Base-by-base conservation (phyloP, 495 filamentous ascomycete genomes). In the Talaromyces proteolyticus region DNA sequence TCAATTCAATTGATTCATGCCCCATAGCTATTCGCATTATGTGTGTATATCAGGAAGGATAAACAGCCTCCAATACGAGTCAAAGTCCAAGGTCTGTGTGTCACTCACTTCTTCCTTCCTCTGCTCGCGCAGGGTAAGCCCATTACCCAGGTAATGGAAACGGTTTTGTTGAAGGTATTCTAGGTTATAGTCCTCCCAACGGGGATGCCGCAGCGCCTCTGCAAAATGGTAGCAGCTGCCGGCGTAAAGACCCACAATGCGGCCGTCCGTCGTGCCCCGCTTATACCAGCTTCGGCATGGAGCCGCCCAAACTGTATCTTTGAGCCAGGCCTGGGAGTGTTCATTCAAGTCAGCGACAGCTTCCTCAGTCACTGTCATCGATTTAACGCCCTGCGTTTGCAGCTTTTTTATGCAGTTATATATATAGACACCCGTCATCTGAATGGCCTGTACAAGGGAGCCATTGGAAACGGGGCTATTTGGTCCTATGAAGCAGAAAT, bases 361-460 rank as follows among this genome's bases (percentile, higher is more conserved):
- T 1, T 53, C 64, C 21, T 58, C 58, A 1, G 63, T 69, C 0
- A 71, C 70, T 6, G 51, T 53, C 1, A 78, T 37, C 3, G 68
- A 55, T 22, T 64, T 65, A 56, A 78, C 70, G 22, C 58, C 52
- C 54, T 78, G 64, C 0, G 57, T 64, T 44, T 75, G 72, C 51
- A 66, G 70, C 55, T 78, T 78, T 8, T 58, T 45, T 49, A 78
- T 68, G 8, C 64, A 45, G 0, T 60, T 47, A 1, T 66, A 55
- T 20, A 80, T 68, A 63, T 77, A 78, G 49, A 64, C 58, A 3
- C 71, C 65, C 44, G 72, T 66, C 56, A 72, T 68, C 54, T 78
- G 74, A 41, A 56, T 64, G 0, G 41, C 40, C 0, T 20, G 39
- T 29, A 52, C 24, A 2, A 52, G 23, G 10, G 40, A 44, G 40